Conservation (phyloP, 2,329 filamentous ascomycete genomes). For the Aspergillus ochraceus region DNA sequence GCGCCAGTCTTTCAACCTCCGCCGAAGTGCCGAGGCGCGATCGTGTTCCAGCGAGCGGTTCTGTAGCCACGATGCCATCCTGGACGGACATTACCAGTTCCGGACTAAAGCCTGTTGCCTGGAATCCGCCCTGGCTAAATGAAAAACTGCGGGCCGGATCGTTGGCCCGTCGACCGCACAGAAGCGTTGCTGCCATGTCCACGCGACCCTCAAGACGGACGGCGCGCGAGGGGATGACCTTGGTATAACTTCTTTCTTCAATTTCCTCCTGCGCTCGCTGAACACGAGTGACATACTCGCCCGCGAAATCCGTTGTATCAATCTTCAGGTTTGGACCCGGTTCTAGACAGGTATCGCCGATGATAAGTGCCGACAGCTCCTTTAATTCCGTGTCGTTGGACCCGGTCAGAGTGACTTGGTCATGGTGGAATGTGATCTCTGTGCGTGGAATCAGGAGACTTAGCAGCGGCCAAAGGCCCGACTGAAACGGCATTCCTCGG, state of each 20-base stretch:
- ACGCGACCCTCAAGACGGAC: conserved; percentile 5
- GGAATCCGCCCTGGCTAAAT: conserved; percentile 11
- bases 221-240: conserved; percentile 16
- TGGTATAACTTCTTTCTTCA: conserved; percentile 7
- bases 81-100: conserved; percentile 17
- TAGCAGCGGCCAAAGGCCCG: conserved; percentile 13
- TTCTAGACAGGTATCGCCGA: neutral
- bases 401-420: neutral
- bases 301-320: neutral
- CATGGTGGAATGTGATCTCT: neutral
- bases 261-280: conserved; percentile 7
- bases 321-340: neutral
- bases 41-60: conserved; percentile 16
- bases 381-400: neutral
- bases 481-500: conserved; percentile 2
- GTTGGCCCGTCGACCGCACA: conserved; percentile 13
- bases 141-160: conserved; percentile 15
- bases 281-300: conserved; percentile 5
- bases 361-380: neutral
- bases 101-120: conserved; percentile 19
- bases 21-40: neutral
- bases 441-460: conserved; percentile 8
- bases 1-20: neutral
- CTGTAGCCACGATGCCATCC: conserved; percentile 12
- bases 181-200: conserved; percentile 16